Evolutionary conservation across 129 eudicot genomes (phyloP), one percentile per base, ranked within the genome.

Genomic region (Kitagawia praeruptora): DNA sequence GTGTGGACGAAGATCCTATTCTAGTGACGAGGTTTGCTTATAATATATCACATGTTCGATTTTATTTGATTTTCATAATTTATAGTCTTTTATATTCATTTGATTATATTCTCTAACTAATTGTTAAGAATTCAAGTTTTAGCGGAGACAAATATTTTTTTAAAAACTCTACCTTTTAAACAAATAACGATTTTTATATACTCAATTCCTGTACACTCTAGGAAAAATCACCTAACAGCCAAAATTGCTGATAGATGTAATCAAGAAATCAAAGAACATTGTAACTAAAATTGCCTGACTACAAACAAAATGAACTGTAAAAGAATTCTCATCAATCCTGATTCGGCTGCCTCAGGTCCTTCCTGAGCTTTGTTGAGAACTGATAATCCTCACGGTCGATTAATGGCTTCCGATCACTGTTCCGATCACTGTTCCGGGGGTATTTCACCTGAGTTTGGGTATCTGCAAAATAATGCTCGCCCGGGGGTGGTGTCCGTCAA

Each of bases 301-400:
- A 77, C 58, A 63, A 48, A 21, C 86, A 74, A 78, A 64, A 69
- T 74, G 8, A 28, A 61, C 34, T 8, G 69, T 61, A 61, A 15
- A 77, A 31, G n/a, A 28, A 78, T 48, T 21, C 28, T 49, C 73
- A 70, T 34, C 67, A 77, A 47, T 71, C 84, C 74, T 77, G 86
- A 81, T 83, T 88, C 76, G 84, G 84, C 58, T 88, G 97, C 84
- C 93, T 88, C 78, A 91, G 73, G 84, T 93, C 97, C 80, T 93
- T 89, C 78, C 98, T 84, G 51, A 91, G 92, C 86, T 85, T 91
- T 63, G 84, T 79, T 0, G 97, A 93, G 54, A n/a, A n/a, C n/a
- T n/a, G n/a, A n/a, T n/a, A n/a, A n/a, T n/a, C n/a, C n/a, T n/a
- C n/a, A n/a, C n/a, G n/a, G n/a, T n/a, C n/a, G n/a, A n/a, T n/a